Base-by-base conservation (phyloP, 352 stramenopile species). In the Globisporangium rhizosaccharum region DNA sequence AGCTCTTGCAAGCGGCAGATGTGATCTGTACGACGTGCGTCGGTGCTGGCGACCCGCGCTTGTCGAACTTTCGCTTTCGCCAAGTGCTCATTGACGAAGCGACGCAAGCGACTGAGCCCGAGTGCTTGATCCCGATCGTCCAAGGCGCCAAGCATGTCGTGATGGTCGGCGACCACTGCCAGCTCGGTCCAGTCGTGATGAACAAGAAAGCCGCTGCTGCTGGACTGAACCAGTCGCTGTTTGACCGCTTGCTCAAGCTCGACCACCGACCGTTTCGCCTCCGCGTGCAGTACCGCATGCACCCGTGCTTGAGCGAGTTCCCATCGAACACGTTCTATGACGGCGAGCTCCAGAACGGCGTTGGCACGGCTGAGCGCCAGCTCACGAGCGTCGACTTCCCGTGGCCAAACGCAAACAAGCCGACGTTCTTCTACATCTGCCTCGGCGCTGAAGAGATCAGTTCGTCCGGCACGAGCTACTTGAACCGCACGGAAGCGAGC, bases 21-120 rank as follows among this genome's bases (percentile, higher is more conserved):
- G 97, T 99, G 5, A 99, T 99, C 60, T 99, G 98, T 71, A 98
- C 91, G 46, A 99, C 98, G 12, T 99, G 97, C 76, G 96, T 99
- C 6, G 96, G 96, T 55, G 97, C 97, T 12, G 97, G 96, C 17
- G 98, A 99, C 66, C 92, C 94, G 9, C 92, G 97, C n/a, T 67
- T 99, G 9, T 96, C 95, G 51, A 98, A 98, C 66, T 98, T 99
- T 68, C 87, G 94, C 28, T 99, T 99, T 74, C 87, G 94, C 54
- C 96, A 99, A 70, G 97, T 99, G 17, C 71, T 99, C 26, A 99
- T 99, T 71, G 97, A 99, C 71, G 98, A 99, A 85, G 96, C 97
- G 10, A 99, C 97, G 1, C 98, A 99, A 70, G 98, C 97, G 17
- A 99, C 98, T 23, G 98, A 99, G 71, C 96, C 97, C 2, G 97